Conservation (phyloP, 768 basidiomycete genomes). For the Calocybe gangraenosa region DNA sequence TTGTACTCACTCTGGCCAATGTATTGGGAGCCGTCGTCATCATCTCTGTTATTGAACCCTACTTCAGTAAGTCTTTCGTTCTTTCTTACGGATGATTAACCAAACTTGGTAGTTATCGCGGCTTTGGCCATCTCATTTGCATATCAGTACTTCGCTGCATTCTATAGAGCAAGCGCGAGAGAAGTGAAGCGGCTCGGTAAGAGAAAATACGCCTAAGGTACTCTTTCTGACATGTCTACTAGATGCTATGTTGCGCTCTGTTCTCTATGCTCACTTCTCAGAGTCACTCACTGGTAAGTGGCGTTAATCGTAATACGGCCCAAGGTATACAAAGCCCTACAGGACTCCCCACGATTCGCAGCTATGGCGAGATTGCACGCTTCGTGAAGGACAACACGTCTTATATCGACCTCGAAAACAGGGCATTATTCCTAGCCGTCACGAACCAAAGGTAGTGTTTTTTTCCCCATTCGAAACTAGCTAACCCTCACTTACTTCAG, state of each 20-base stretch:
- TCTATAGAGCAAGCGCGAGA: constrained; percentile 67
- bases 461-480: neutral
- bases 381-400: constrained; percentile 64
- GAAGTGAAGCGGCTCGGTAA: constrained; percentile 58
- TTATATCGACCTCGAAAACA: constrained; percentile 70
- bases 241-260: constrained; percentile 71
- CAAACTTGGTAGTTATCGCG: constrained; percentile 41
- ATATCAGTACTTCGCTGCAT: constrained; percentile 62
- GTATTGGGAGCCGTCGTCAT: constrained; percentile 50
- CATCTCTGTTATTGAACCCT: constrained; percentile 54
- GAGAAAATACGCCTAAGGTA: neutral
- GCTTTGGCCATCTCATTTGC: constrained; percentile 49
- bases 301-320: neutral
- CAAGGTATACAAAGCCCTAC: neutral
- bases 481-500: constrained; percentile 19
- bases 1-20: constrained; percentile 45
- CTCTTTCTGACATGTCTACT: neutral
- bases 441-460: constrained; percentile 54
- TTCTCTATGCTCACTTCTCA: constrained; percentile 74
- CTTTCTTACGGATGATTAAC: neutral
- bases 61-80: constrained; percentile 44
- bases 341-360: constrained; percentile 59
- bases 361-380: constrained; percentile 59
- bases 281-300: constrained; percentile 61
- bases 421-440: constrained; percentile 62